Evolutionary conservation across 768 basidiomycete genomes (phyloP), one percentile per base, ranked within the genome.

Genomic region (Tricholoma terreum): DNA sequence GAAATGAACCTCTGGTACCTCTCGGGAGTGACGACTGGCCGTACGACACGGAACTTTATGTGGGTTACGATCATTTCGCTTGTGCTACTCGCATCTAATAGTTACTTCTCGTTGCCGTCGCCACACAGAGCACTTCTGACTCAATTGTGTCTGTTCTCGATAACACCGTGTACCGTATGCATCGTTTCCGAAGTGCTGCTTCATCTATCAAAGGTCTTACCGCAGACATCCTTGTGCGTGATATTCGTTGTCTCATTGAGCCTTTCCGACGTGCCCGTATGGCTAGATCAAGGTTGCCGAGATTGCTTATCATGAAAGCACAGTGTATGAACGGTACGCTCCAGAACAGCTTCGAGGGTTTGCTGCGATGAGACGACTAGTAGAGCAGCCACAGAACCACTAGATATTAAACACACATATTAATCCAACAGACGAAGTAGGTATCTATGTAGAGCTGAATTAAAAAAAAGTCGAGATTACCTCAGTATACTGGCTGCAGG

Each of bases 131-230:
- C 64, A 78, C 77, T 4, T 80, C 76, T 2, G 90, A 91, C 65
- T 68, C 77, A 8, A 58, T 69, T 34, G 68, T 82, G 1, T 66
- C 75, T 1, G 77, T 81, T 71, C 69, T 86, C 8, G 79, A 76
- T 33, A 73, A 78, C 35, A 75, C 77, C 8, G 61, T 72, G 0
- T 94, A 94, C 63, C 83, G 94, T 15, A 86, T 92, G 84, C 91
- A 95, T 66, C 85, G 93, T 7, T 87, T 96, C 64, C 81, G 90
- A 34, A 86, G 87, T 2, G 78, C 77, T 0, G 87, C 87, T 0
- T 92, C 92, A 15, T 85, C 92, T 0, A 80, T 95, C 56, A 92
- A 92, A 68, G 93, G 93, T 0, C 70, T 95, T 2, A 94, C 92
- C 1, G 78, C 90, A 1, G 89, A 92, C 61, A 89, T 95, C 12